A percentile compares a stretch with the other conserved stretches of the same genome.
phyloP scores from a whole-genome alignment of 306 rosid genomes.

The Vachellia collinsii region DNA sequence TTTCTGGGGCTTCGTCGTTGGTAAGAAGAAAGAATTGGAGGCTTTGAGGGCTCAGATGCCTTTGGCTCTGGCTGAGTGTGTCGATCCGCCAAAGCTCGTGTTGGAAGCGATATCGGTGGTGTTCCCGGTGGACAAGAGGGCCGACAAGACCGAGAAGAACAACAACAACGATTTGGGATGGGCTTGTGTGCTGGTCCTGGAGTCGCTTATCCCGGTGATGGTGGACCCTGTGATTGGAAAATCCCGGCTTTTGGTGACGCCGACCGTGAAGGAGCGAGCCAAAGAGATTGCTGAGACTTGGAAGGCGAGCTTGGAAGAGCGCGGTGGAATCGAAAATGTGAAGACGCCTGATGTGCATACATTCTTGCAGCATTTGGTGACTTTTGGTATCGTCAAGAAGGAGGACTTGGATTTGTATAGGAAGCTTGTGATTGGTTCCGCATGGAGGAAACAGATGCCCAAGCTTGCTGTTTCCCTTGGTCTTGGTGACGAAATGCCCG shows the following conservation, averaged over 20 bases:
- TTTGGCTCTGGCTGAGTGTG: conserved; percentile 66
- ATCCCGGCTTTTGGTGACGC: conserved; percentile 84
- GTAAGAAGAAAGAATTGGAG: conserved; percentile 85
- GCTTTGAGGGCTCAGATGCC: conserved; percentile 73
- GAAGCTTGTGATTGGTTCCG: conserved; percentile 90
- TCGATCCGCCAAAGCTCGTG: conserved; percentile 90
- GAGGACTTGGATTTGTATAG: conserved; percentile 73
- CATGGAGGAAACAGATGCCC: conserved; percentile 99
- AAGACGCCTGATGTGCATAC: conserved; percentile 96
- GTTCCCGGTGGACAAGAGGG: conserved; percentile 85
- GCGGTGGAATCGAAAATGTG: conserved; percentile 90
- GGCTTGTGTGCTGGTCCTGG: conserved; percentile 93
- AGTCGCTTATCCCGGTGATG: conserved; percentile 77
- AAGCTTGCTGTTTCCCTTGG: conserved; percentile 96
- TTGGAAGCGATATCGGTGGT: conserved; percentile 91
- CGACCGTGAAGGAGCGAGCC: conserved; percentile 69
- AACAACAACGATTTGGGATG: conserved; percentile 78
- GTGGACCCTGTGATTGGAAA: conserved; percentile 86
- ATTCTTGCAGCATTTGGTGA: conserved; percentile 91
- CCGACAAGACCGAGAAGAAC: conserved; percentile 56
- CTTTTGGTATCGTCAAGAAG: conserved; percentile 86
- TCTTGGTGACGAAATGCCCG: conserved; percentile 88
- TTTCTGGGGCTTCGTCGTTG: conserved; percentile 76
- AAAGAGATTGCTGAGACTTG: conserved; percentile 82
- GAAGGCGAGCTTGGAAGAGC: conserved; percentile 88